Base-by-base conservation (phyloP, 139 green algal species). In the Asterochloris erici region DNA sequence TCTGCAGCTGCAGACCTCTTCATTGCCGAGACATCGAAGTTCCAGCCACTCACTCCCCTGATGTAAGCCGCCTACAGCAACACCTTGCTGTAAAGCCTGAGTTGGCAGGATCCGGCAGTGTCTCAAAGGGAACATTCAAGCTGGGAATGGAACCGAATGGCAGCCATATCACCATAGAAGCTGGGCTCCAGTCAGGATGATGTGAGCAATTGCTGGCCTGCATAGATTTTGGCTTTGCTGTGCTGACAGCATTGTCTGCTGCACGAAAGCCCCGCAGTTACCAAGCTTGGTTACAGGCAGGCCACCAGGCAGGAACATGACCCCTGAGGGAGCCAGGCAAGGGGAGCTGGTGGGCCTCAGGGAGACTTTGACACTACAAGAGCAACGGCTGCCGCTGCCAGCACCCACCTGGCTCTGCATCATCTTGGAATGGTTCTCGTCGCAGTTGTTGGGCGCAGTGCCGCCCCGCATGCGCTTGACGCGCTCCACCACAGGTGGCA, bases 11-110 rank as follows among this genome's bases (percentile, higher is more conserved):
- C 96, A 69, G 93, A 89, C 71, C 86, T 86, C 87, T 98, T 98
- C 60, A 99, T 85, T 27, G 92, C 93, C 11, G 86, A 86, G 74
- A 99, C 85, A 86, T 98, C 93, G 84, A 99, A 98, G 85, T 98
- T 97, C 96, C 96, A 99, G 26, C 84, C 87, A 73, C 79, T 92
- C 0, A 99, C 92, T 14, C 96, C 96, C 70, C 87, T 71, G 66
- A 93, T 90, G 85, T 97, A 96, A 87, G 94, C 91, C 83, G 95
- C 90, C 89, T 96, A 89, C 61, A 79, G 38, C 38, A 54, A 54
- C 38, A 54, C 38, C 38, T 6, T 54, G 38, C 38, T 6, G 2
- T 2, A 54, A 6, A 54, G 38, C 38, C 38, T 54, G 38, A 54
- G 38, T 54, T 54, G 38, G 38, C 38, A 54, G 38, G 38, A 6